phyloP scores from a whole-genome alignment of 331 rosid species.

The Erythrophleum ivorense region DNA sequence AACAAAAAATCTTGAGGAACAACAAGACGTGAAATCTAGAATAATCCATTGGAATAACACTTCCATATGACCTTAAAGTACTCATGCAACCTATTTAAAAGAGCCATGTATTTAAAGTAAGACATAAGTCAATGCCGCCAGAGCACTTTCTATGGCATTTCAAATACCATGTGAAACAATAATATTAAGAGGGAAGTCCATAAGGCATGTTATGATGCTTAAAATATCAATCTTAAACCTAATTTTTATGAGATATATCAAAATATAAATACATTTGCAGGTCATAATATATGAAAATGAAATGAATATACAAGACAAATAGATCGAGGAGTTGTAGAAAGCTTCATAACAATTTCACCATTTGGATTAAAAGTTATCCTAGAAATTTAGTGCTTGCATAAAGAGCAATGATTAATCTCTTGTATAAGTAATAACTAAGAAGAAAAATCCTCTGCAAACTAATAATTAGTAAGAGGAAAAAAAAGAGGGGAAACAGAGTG shows the following conservation, averaged over 20 bases:
- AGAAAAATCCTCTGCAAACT: slow-evolving; percentile 16
- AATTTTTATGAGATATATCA: background rate
- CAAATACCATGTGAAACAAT: background rate
- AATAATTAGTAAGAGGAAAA: background rate
- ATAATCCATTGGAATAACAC: background rate
- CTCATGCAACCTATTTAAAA: background rate
- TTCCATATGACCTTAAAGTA: background rate
- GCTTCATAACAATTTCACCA: slow-evolving; percentile 14
- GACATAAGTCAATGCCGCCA: background rate
- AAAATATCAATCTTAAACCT: background rate
- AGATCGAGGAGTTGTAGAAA: background rate
- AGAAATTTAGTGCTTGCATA: background rate
- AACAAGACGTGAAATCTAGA: background rate
- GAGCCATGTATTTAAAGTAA: background rate
- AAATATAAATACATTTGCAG: background rate
- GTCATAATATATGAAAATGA: background rate
- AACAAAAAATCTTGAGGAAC: background rate
- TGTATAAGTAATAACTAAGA: background rate
- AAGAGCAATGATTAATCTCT: too few species aligned
- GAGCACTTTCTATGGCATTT: background rate
- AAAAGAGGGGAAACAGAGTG: background rate
- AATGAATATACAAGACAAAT: background rate
- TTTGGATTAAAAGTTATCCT: background rate
- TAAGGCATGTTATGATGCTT: background rate
- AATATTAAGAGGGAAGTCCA: background rate